A percentile compares a stretch with the other conserved stretches of the same genome.
Evolutionary conservation across 2,329 filamentous ascomycete species (phyloP).

Genomic region (Penicillium sp.): DNA sequence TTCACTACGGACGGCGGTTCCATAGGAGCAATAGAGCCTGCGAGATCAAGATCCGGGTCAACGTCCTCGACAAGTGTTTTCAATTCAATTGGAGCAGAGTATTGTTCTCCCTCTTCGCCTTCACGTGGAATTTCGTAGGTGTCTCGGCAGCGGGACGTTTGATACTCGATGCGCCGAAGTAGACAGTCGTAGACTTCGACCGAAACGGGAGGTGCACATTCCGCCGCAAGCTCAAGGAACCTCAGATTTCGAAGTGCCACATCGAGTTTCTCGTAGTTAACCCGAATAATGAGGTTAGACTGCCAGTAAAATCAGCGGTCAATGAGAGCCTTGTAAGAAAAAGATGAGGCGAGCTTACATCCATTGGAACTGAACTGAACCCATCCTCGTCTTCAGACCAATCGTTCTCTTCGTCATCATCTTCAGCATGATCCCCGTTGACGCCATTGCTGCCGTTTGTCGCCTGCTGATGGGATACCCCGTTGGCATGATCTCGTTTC

Average conservation of each 20-base stretch:
- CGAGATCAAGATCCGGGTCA: conserved; percentile 37
- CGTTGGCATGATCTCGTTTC: conserved; percentile 23
- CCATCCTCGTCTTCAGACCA: conserved; percentile 37
- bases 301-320: conserved; percentile 38
- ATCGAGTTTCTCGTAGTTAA: conserved; percentile 81
- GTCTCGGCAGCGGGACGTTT: conserved; percentile 62
- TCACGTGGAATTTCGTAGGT: conserved; percentile 38
- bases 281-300: conserved; percentile 67
- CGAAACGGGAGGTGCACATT: conserved; percentile 68
- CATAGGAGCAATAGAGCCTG: conserved; percentile 35
- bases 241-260: conserved; percentile 77
- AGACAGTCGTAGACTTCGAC: conserved; percentile 73
- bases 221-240: conserved; percentile 68
- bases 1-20: conserved; percentile 24
- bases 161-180: conserved; percentile 65
- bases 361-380: conserved; percentile 36
- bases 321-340: conserved; percentile 9
- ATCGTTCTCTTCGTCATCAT: conserved; percentile 34
- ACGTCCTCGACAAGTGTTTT: conserved; percentile 37
- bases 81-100: conserved; percentile 36
- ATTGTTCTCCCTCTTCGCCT: conserved; percentile 42
- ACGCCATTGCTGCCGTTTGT: conserved; percentile 24
- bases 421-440: conserved; percentile 29
- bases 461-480: conserved; percentile 19
- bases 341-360: conserved; percentile 28